phyloP scores from a whole-genome alignment of 768 basidiomycete species.

The Naganishia vaughanmartiniae region DNA sequence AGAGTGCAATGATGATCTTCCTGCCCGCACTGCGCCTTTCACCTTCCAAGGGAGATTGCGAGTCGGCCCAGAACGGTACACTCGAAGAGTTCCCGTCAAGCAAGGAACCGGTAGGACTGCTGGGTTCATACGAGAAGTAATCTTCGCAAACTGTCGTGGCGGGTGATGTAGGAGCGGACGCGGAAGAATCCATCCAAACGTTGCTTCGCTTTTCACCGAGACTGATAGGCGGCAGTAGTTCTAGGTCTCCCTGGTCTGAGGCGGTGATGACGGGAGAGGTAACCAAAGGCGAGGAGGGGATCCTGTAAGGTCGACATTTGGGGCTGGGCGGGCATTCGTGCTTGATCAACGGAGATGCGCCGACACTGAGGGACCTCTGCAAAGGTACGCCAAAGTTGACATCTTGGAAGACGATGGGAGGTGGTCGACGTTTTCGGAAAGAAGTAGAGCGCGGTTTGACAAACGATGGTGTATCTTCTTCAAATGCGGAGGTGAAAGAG shows the following conservation, averaged over 20 bases:
- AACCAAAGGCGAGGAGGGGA: conserved; percentile 20
- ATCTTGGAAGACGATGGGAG: conserved; percentile 17
- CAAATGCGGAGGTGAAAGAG: conserved; percentile 12
- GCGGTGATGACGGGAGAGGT: conserved; percentile 15
- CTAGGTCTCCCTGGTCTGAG: neutral
- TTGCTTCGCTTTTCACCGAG: neutral
- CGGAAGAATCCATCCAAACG: conserved; percentile 3
- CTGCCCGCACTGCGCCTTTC: conserved; percentile 21
- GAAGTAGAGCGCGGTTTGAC: conserved; percentile 9
- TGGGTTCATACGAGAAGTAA: conserved; percentile 21
- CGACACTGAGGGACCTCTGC: conserved; percentile 26
- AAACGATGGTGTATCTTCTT: conserved; percentile 2
- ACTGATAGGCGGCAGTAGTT: conserved; percentile 8
- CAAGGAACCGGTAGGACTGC: conserved; percentile 34
- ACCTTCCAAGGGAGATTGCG: neutral
- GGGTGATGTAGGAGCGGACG: conserved; percentile 4
- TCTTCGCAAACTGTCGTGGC: conserved; percentile 4
- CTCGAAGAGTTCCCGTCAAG: conserved; percentile 10
- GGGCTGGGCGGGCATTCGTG: conserved; percentile 18
- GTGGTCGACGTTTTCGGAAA: conserved; percentile 14
- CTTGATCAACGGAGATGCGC: conserved; percentile 6
- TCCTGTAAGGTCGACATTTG: conserved; percentile 4
- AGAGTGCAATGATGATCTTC: conserved; percentile 9
- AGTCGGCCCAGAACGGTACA: neutral
- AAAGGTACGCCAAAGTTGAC: conserved; percentile 4